These are phyloP conservation scores for Boletus rubroflammeus DNA, from an alignment of 768 basidiomycete species.

Conservation along the genomic window DNA sequence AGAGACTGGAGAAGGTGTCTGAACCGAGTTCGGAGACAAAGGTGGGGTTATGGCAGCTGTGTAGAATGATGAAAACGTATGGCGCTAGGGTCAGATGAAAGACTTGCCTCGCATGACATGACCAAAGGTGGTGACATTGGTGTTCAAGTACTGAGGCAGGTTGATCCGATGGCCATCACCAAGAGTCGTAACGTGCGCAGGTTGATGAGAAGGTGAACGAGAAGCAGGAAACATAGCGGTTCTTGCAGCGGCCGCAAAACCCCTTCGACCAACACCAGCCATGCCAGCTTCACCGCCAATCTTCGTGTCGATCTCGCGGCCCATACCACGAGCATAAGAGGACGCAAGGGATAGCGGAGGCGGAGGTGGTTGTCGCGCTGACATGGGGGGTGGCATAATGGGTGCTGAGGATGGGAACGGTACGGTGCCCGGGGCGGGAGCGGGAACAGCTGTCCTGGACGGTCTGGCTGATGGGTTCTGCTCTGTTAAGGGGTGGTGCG, in stretches of 20 bases:
- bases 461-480: constrained; percentile 6
- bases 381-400: not conserved
- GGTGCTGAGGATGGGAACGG: constrained; percentile 17
- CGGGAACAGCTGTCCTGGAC: constrained; percentile 8
- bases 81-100: not conserved
- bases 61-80: constrained; percentile 10
- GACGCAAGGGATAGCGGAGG: constrained; percentile 13
- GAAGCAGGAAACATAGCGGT: constrained; percentile 47
- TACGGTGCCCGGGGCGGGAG: constrained; percentile 4
- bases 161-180: constrained; percentile 30
- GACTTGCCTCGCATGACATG: constrained; percentile 31
- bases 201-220: constrained; percentile 11
- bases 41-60: constrained; percentile 32
- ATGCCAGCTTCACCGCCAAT: constrained; percentile 76
- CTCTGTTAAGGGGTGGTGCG: constrained; percentile 3
- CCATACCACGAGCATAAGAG: not conserved
- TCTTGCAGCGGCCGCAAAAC: constrained; percentile 71
- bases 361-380: constrained; percentile 19
- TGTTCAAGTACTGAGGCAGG: constrained; percentile 45
- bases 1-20: constrained; percentile 34
- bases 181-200: not conserved
- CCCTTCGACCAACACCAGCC: constrained; percentile 87
- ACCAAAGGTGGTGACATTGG: constrained; percentile 34
- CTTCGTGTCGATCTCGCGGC: constrained; percentile 60
- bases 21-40: constrained; percentile 32